Base-by-base conservation (phyloP, 108 stramenopile species). In the Bacterosira constricta region DNA sequence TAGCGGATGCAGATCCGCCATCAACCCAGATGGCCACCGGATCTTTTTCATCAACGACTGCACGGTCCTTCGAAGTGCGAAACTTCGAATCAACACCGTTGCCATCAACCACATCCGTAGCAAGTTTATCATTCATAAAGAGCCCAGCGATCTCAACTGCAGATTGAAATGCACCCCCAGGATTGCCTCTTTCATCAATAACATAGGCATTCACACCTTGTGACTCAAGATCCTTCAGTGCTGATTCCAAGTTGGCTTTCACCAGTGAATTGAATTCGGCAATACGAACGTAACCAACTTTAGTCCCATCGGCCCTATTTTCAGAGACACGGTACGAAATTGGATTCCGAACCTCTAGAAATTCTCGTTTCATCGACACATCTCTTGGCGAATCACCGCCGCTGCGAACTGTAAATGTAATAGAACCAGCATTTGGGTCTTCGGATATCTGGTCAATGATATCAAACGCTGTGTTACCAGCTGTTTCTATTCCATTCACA, bases 111-210 rank as follows among this genome's bases (percentile, higher is more conserved):
- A 94, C 90, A 65, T 94, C 88, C 25, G 88, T 82, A 2, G 88
- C 90, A n/a, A 91, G 79, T n/a, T 84, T 72, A 61, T 91, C 85
- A 44, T 73, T 80, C 56, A 90, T 67, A 64, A 96, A 96, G 11
- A 99, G 59, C n/a, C 90, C 77, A 25, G 96, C 96, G 65, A 97
- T 92, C 57, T 96, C 92, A 1, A 99, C 85, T 9, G 98, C 98
- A 11, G 81, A 79, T 71, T 99, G 97, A 61, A 99, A 96, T 20
- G 95, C 92, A 18, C 98, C 98, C 4, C 98, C 98, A 9, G 86
- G 83, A 64, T 97, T 98, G 1, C 85, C 85, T 46, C 98, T 63
- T 3, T 97, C 67, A 83, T 98, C 98, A 8, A 96, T 49, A 0
- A 96, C 90, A 47, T 75, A 92, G 18, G 93, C 96, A 57, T 93